Percentiles rank a stretch among this genome's conserved stretches.
Evolutionary conservation across 2,329 filamentous ascomycete species (phyloP).

Genomic region (Fusarium newnesense): DNA sequence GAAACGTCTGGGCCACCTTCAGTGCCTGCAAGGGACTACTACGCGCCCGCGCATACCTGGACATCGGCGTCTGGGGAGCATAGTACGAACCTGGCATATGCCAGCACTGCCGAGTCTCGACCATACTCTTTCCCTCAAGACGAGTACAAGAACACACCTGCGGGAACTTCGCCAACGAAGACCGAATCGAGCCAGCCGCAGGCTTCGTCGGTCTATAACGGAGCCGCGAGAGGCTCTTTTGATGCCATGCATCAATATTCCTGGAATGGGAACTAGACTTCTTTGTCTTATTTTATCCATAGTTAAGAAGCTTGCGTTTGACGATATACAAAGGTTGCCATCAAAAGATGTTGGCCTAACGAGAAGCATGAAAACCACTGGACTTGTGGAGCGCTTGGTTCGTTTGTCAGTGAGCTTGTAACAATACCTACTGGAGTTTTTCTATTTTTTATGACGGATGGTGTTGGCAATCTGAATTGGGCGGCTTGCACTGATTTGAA

Average conservation of each 20-base stretch:
- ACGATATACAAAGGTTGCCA: constrained; percentile 37
- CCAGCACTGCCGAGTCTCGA: constrained; percentile 56
- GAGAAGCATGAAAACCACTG: constrained; percentile 39
- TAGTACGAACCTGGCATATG: constrained; percentile 57
- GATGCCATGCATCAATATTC: constrained; percentile 66
- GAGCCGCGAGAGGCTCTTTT: constrained; percentile 56
- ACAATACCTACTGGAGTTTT: constrained; percentile 40
- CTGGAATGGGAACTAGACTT: constrained; percentile 61
- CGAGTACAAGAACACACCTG: constrained; percentile 55
- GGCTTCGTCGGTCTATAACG: constrained; percentile 54
- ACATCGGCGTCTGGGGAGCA: constrained; percentile 61
- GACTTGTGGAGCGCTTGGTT: constrained; percentile 34
- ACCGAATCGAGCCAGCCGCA: constrained; percentile 52
- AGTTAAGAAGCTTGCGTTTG: constrained; percentile 31
- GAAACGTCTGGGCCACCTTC: constrained; percentile 46
- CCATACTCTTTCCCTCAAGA: constrained; percentile 61
- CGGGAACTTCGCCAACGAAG: constrained; percentile 45
- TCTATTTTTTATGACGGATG: constrained; percentile 36
- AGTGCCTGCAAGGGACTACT: constrained; percentile 60
- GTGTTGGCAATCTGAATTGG: constrained; percentile 42
- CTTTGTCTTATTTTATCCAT: neutral
- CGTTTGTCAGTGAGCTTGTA: constrained; percentile 43
- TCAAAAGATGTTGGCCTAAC: constrained; percentile 31
- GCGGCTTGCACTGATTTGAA: constrained; percentile 38
- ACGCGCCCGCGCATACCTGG: constrained; percentile 63